These are phyloP conservation scores for Coemansia biformis DNA, from an alignment of 192 early-diverging fungal genomes.

Conservation along the genomic window DNA sequence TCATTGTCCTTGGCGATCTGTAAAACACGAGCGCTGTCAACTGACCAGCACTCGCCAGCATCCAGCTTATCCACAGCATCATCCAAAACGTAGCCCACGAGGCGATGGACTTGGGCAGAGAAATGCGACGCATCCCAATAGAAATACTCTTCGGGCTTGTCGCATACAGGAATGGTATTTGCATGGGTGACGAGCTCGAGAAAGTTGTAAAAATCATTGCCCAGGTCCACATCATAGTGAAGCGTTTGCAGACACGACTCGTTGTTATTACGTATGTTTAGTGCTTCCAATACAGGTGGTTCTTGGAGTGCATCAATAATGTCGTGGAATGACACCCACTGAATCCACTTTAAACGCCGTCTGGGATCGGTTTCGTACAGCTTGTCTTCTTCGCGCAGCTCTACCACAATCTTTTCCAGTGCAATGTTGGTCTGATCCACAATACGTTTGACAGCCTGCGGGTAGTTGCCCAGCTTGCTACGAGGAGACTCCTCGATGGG, in stretches of 20 bases:
- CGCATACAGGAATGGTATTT: constrained; percentile 46
- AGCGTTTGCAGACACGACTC: constrained; percentile 36
- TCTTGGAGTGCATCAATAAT: constrained; percentile 35
- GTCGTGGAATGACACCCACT: constrained; percentile 42
- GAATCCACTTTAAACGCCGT: constrained; percentile 40
- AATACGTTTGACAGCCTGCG: constrained; percentile 23
- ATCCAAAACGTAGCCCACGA: constrained; percentile 43
- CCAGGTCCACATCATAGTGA: constrained; percentile 44
- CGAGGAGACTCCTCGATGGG: constrained; percentile 48
- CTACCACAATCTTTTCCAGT: constrained; percentile 33
- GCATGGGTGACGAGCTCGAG: constrained; percentile 49
- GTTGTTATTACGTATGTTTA: constrained; percentile 38
- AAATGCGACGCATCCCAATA: constrained; percentile 51
- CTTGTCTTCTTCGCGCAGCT: constrained; percentile 37
- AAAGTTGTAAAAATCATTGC: constrained; percentile 52
- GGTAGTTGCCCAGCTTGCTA: constrained; percentile 49
- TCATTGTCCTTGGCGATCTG: constrained; percentile 36
- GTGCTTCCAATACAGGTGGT: constrained; percentile 29
- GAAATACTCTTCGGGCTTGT: constrained; percentile 46
- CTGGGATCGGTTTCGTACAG: constrained; percentile 29
- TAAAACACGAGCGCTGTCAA: constrained; percentile 23
- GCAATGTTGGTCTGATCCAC: constrained; percentile 36
- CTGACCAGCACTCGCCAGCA: constrained; percentile 31
- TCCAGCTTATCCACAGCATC: constrained; percentile 33
- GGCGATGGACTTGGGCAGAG: constrained; percentile 39